Base-by-base conservation (phyloP, 2,329 filamentous ascomycete species). In the Ramularia endophylla region DNA sequence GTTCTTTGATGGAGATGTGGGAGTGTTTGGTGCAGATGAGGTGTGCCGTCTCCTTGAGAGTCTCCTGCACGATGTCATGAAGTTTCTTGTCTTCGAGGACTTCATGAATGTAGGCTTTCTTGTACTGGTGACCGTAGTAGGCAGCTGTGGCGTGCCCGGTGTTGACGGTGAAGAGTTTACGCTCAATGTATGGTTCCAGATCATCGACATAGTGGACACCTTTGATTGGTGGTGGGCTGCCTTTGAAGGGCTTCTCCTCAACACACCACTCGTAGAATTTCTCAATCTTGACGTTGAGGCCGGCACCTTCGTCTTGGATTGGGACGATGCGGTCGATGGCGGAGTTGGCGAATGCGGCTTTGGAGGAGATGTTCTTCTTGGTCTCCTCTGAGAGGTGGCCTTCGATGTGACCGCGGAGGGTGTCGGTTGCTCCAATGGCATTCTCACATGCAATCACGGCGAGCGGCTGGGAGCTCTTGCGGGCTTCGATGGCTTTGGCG, bases 221-320 rank as follows among this genome's bases (percentile, higher is more conserved):
- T 53, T 92, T 68, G 59, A 98, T 90, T 13, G 78, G 68, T 54
- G 78, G 75, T 40, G 75, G 73, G 48, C 76, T 70, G 50, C 82
- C 78, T 51, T 81, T 75, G 67, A 97, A 95, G 2, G 90, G 90
- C 32, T 80, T 83, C 63, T 80, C 72, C 63, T 98, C 92, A 38
- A 98, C 89, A 28, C 92, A 90, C 92, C 92, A 98, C 73, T 98
- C 92, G 71, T 87, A 95, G 75, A 97, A 98, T 71, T 92, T 92
- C 76, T 98, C 92, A 35, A 98, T 88, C 59, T 83, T 89, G 53
- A 98, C 92, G 60, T 95, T 82, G 32, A 98, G 77, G 41, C 88
- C 88, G 17, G 83, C 78, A 56, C 86, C 71, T 37, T 79, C 70
- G 47, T 87, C 82, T 70, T 97, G 92, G 31, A 87, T 86, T 11